These are phyloP conservation scores for Trichoderma oligosporum DNA, from an alignment of 2,329 filamentous ascomycete species.

Conservation along the genomic window DNA sequence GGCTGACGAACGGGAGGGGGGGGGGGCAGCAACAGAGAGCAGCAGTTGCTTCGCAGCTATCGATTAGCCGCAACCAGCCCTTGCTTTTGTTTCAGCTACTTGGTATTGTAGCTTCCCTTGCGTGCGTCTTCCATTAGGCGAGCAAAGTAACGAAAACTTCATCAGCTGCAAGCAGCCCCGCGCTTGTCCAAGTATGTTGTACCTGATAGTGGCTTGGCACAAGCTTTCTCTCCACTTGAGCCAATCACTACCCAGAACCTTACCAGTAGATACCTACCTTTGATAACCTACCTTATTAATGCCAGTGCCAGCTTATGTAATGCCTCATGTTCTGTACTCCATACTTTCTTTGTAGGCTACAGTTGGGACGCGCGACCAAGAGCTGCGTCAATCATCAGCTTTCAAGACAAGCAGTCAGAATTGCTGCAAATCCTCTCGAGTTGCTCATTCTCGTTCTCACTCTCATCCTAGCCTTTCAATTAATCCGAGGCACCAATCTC, in stretches of 20 bases:
- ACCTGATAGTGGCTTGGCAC: slow-evolving; percentile 4
- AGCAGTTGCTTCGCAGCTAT: neutral
- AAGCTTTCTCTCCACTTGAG: slow-evolving; percentile 3
- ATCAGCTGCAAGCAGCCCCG: neutral
- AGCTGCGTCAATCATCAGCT: slow-evolving; percentile 20
- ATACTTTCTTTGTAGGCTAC: slow-evolving; percentile 32
- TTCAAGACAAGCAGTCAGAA: slow-evolving; percentile 14
- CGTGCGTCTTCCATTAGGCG: neutral
- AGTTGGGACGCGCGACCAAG: slow-evolving; percentile 35
- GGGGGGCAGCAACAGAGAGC: neutral
- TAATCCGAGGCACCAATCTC: neutral
- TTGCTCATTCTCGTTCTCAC: neutral
- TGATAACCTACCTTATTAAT: too few relatives aligned
- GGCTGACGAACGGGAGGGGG: slow-evolving; percentile 14
- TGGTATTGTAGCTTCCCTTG: neutral
- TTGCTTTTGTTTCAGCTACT: neutral
- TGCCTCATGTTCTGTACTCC: neutral
- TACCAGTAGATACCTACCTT: too few relatives aligned
- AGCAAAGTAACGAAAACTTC: neutral
- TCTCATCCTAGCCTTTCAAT: slow-evolving; percentile 1
- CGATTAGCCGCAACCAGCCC: slow-evolving; percentile 13
- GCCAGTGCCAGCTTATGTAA: slow-evolving; percentile 31
- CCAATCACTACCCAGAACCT: slow-evolving; percentile 37
- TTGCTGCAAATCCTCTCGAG: neutral
- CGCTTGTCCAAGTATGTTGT: neutral